Percentiles rank a stretch among this genome's conserved stretches.
phyloP scores from a whole-genome alignment of 2,329 filamentous ascomycete genomes.

The Arthrobotrys sphaeroides region DNA sequence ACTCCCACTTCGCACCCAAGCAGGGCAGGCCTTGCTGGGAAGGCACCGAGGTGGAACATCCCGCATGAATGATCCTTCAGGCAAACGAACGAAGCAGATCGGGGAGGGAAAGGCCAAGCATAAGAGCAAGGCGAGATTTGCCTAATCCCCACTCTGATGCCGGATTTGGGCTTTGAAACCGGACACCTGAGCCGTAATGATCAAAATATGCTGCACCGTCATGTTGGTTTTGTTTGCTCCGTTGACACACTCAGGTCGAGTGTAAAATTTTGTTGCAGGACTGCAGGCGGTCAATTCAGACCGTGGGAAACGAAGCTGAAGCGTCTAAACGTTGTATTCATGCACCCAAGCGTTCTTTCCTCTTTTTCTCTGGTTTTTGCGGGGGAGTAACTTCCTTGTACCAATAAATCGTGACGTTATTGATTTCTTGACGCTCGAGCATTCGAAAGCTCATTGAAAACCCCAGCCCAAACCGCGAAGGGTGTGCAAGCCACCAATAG shows the following conservation, averaged over 20 bases:
- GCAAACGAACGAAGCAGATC: constrained; percentile 41
- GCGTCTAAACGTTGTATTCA: background rate
- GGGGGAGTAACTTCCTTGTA: background rate
- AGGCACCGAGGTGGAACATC: constrained; percentile 37
- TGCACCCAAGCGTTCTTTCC: constrained; percentile 4
- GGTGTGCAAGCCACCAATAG: constrained; percentile 28
- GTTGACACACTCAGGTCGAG: background rate
- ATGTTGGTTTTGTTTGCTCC: constrained; percentile 17
- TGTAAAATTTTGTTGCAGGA: no score
- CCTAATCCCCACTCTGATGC: constrained; percentile 24
- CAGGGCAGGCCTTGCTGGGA: constrained; percentile 43
- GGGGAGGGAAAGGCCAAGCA: constrained; percentile 43
- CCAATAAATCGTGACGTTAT: constrained; percentile 49
- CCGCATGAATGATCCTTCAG: constrained; percentile 29
- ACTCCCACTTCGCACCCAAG: constrained; percentile 36
- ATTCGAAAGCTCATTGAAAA: constrained; percentile 5
- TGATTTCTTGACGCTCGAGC: constrained; percentile 7
- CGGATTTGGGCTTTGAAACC: background rate
- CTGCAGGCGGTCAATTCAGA: constrained; percentile 8
- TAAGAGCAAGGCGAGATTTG: constrained; percentile 45
- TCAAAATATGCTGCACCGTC: constrained; percentile 5
- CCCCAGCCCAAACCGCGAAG: background rate
- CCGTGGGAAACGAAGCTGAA: background rate
- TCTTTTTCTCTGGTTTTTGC: background rate
- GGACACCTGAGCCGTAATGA: background rate